Base-by-base conservation (phyloP, 2,329 filamentous ascomycete genomes). In the Beauveria medogensis region DNA sequence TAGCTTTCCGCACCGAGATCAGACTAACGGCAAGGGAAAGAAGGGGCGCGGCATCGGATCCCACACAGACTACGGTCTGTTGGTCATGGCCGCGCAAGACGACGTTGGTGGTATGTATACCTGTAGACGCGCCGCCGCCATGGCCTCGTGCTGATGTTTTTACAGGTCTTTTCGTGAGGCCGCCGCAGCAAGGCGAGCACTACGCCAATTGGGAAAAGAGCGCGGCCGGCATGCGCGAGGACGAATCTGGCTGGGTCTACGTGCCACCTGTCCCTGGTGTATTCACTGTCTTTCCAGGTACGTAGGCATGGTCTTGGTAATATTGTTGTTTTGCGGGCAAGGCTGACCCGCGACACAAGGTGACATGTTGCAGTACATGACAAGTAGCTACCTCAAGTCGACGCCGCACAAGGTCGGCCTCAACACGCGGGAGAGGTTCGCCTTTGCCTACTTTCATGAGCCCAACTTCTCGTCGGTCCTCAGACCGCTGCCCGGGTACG, bases 331-430 rank as follows among this genome's bases (percentile, higher is more conserved):
- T 16, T 41, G 8, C 48, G 22, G 51, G 26, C 24, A 10, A 34
- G 28, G 46, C 48, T 58, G n/a, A 52, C 53, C 3, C 3, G 44
- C 24, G 44, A n/a, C 44, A 28, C 18, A 76, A 16, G 78, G 79
- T 10, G 78, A 80, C 63, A 81, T 81, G 75, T 75, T 81, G 75
- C 77, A 80, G 62, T 79, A 79, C 66, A 71, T 81, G 64, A 80
- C 78, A 40, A 73, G 74, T 66, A 74, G 72, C 34, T 70, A 71
- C 63, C 72, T 81, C 6, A 76, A 72, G 4, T 79, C 78, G 2
- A 81, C 78, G 0, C 77, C 75, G 2, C 78, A 81, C 70, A 81
- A 81, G 66, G 78, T 80, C 44, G 79, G 78, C 2, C 70, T 81
- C 54, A 81, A 81, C 67, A 76, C 71, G 1, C 66, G 70, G 4